Evolutionary conservation across 2,329 filamentous ascomycete species (phyloP).

Genomic region (Pezicula rhizophila): DNA sequence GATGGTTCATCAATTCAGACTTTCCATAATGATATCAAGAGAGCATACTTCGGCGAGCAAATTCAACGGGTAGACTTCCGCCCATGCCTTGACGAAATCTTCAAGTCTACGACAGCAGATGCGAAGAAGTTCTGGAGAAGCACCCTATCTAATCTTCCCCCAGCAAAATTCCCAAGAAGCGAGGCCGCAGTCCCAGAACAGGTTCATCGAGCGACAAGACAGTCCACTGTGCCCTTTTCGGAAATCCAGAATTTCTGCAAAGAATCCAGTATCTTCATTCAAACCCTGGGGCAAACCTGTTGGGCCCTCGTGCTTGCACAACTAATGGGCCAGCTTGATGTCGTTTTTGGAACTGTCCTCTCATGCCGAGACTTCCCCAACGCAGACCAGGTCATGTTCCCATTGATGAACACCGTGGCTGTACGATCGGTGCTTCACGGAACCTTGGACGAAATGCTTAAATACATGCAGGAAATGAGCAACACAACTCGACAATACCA

Average conservation of each 20-base stretch:
- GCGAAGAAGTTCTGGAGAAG: constrained; percentile 65
- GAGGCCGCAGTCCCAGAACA: constrained; percentile 2
- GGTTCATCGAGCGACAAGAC: constrained; percentile 37
- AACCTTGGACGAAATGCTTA: constrained; percentile 55
- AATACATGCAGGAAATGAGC: constrained; percentile 67
- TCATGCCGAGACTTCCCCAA: constrained; percentile 75
- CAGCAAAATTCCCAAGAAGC: constrained; percentile 33
- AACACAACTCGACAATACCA: constrained; percentile 63
- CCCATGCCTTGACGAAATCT: constrained; percentile 43
- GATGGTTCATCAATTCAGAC: constrained; percentile 79
- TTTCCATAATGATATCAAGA: constrained; percentile 63
- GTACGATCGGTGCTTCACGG: constrained; percentile 70
- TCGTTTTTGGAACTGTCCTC: constrained; percentile 76
- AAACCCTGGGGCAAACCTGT: constrained; percentile 69
- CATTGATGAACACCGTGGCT: constrained; percentile 86
- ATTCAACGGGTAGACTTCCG: constrained; percentile 41
- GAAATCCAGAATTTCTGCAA: constrained; percentile 57
- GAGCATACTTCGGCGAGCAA: constrained; percentile 50
- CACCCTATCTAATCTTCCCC: constrained; percentile 49
- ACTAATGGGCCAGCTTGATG: constrained; percentile 58
- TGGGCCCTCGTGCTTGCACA: constrained; percentile 69
- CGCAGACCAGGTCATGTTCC: constrained; percentile 67
- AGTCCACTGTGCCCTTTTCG: constrained; percentile 35
- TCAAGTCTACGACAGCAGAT: constrained; percentile 32
- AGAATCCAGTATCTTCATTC: constrained; percentile 61